Base-by-base conservation (phyloP, 2,329 filamentous ascomycete genomes). In the Aspergillus fijiensis region DNA sequence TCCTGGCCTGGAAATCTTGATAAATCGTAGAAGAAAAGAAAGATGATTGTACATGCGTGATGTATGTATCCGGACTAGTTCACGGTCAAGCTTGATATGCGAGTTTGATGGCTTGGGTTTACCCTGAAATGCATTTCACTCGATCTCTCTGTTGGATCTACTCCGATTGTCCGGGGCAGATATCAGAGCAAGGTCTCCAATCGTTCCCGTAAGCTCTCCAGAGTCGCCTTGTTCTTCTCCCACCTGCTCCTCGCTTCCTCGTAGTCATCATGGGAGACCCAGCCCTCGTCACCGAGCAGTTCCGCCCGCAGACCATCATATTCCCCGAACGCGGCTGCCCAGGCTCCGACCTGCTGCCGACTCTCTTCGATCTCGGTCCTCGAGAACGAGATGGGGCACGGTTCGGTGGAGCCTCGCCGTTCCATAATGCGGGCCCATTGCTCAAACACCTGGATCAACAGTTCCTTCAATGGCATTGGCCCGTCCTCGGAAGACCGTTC, bases 191-290 rank as follows among this genome's bases (percentile, higher is more conserved):
- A 48, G 33, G 23, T 51, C 58, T 58, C 59, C 31, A 62, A 11
- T 57, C 35, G 54, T 39, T 61, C 39, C 48, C 54, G 56, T 21
- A 66, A 35, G 1, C 27, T 51, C 33, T 63, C 55, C 23, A 67
- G 42, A 12, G 16, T 49, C 3, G 39, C 47, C 53, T 33, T 61
- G 25, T 67, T 59, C 3, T 48, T 50, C 7, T 65, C 49, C 49
- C 60, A 68, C 49, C 59, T 58, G 57, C 35, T 51, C 59, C 59
- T 63, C 29, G 62, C 65, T 45, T 66, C 64, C n/a, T 62, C 57
- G 52, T 62, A 68, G 14, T 70, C 63, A 5, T 67, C 63, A 59
- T 66, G 62, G 5, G 69, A 68, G 14, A 72, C 68, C 69, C 67
- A 70, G n/a, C 68, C 67, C 57, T 71, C 67, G 33, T 68, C 59